Evolutionary conservation across 345 rosid genomes (phyloP), one percentile per base, ranked within the genome.

Genomic region (Acer saccharum): DNA sequence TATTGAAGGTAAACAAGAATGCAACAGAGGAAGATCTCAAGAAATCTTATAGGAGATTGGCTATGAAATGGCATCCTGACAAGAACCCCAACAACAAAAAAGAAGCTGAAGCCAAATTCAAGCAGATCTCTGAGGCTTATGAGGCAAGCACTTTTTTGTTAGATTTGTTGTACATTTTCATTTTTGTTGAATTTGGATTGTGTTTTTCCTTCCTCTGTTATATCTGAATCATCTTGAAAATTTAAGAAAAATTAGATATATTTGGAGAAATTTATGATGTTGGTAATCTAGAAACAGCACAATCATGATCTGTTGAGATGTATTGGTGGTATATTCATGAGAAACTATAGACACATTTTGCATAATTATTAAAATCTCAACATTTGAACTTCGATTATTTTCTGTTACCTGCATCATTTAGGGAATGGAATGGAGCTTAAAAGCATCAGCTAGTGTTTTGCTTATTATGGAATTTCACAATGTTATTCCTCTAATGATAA

Each of bases 31-130:
- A 93, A 48, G 98, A 95, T 84, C 84, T 95, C 13, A 95, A 95
- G 90, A 95, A 89, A 83, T 83, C 98, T 10, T 93, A 95, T 71
- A 81, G 94, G 79, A 92, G n/a, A 88, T 73, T 95, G 84, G 98
- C 97, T 63, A 95, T 92, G 98, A 92, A 92, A 86, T 95, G 98
- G 97, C 98, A 95, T 76, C 98, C 98, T 73, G 98, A 93, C 73
- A 95, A 95, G 89, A 93, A 93, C 82, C 99, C 95, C 32, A 84
- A 74, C 81, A 32, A 84, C 85, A 95, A 95, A 79, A 89, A 83
- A 16, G 97, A 93, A 83, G 98, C 98, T 75, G 99, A 95, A 82
- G 95, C 96, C 84, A 87, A 88, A 83, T 95, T 95, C 87, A 95
- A 95, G 77, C 96, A 90, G 88, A 92, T 95, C 90, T 95, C 96